phyloP scores from a whole-genome alignment of 768 basidiomycete species.

The Chalciporus piperatus region DNA sequence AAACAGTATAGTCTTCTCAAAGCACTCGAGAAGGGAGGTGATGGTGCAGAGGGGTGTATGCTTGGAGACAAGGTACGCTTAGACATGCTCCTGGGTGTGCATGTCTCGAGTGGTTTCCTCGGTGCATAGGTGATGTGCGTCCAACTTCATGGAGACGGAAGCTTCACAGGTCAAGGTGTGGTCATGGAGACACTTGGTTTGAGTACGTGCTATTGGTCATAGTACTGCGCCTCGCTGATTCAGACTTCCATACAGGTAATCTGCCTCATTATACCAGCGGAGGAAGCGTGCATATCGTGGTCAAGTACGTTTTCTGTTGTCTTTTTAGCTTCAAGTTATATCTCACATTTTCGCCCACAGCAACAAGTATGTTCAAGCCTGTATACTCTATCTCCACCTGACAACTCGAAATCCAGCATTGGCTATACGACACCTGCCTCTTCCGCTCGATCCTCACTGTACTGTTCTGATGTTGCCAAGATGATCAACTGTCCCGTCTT shows the following conservation, averaged over 20 bases:
- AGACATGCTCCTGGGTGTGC: not conserved
- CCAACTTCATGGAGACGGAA: constrained; percentile 89
- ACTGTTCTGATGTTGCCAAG: constrained; percentile 87
- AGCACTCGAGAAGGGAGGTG: constrained; percentile 42
- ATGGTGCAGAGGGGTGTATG: constrained; percentile 24
- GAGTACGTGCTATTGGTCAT: constrained; percentile 44
- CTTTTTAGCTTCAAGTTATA: not conserved
- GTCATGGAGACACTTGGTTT: constrained; percentile 86
- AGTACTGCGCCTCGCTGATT: not conserved
- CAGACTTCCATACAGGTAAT: constrained; percentile 49
- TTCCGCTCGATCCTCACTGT: constrained; percentile 78
- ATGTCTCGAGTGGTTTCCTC: constrained; percentile 9
- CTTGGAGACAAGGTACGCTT: constrained; percentile 31
- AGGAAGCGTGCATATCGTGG: constrained; percentile 86
- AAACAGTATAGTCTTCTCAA: constrained; percentile 84
- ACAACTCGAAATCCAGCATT: constrained; percentile 50
- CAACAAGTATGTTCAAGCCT: constrained; percentile 48
- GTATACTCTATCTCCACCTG: not conserved
- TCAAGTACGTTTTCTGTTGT: constrained; percentile 58
- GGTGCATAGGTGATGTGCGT: constrained; percentile 77
- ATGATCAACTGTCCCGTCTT: constrained; percentile 87
- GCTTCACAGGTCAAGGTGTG: constrained; percentile 87
- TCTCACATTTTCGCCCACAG: constrained; percentile 30
- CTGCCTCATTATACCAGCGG: constrained; percentile 91
- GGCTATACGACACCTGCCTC: constrained; percentile 91